These are phyloP conservation scores for Parastagonospora nodorum DNA, from an alignment of 2,329 filamentous ascomycete genomes.

Conservation along the genomic window DNA sequence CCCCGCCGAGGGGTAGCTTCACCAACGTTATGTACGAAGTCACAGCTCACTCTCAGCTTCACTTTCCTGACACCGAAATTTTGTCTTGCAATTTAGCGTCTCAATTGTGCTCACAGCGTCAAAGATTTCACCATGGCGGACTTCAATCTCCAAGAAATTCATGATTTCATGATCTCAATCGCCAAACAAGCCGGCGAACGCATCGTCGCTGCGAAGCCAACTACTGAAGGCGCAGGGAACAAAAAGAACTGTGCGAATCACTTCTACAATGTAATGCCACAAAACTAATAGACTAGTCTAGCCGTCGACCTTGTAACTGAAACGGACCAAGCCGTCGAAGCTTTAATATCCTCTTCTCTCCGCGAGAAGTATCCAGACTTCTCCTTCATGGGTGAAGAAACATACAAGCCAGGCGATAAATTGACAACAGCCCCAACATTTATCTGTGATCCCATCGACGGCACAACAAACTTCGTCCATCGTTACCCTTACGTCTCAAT, in stretches of 20 bases:
- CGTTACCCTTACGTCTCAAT: slow-evolving; percentile 75
- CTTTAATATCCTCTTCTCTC: slow-evolving; percentile 59
- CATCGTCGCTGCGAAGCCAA: slow-evolving; percentile 53
- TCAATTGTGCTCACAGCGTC: background rate
- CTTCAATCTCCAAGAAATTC: slow-evolving; percentile 53
- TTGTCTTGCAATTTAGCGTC: background rate
- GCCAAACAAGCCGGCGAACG: slow-evolving; percentile 53
- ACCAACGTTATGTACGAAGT: background rate
- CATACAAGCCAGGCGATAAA: slow-evolving; percentile 64
- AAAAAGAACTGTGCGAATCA: slow-evolving; percentile 55
- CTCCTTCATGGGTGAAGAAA: slow-evolving; percentile 49
- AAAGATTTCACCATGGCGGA: slow-evolving; percentile 35
- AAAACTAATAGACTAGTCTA: slow-evolving; percentile 22
- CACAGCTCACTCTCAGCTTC: background rate
- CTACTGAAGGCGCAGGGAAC: slow-evolving; percentile 47
- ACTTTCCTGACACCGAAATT: background rate
- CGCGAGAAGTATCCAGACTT: slow-evolving; percentile 59
- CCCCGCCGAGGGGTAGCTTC: background rate
- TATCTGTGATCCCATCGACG: slow-evolving; percentile 82
- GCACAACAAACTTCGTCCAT: slow-evolving; percentile 82
- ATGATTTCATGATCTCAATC: slow-evolving; percentile 54
- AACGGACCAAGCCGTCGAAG: slow-evolving; percentile 66
- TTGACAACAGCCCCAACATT: slow-evolving; percentile 74
- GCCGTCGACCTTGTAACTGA: slow-evolving; percentile 67
- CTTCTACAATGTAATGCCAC: background rate